Conservation (phyloP, 2,329 filamentous ascomycete genomes). For the Diplodia mutila region DNA sequence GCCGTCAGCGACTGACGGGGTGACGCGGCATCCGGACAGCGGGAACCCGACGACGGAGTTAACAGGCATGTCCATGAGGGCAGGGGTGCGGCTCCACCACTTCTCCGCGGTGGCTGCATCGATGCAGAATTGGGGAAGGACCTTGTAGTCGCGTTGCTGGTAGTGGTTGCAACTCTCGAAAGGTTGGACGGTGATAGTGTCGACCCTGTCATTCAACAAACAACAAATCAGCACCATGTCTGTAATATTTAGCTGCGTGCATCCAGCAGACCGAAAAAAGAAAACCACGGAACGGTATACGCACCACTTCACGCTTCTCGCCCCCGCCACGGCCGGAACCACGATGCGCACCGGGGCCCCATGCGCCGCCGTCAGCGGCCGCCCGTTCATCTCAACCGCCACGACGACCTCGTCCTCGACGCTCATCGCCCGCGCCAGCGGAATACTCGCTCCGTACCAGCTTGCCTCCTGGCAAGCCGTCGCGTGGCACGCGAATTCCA, state of each 20-base stretch:
- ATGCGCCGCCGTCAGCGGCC: conserved; percentile 52
- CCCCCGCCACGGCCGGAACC: conserved; percentile 58
- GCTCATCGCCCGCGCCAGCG: conserved; percentile 51
- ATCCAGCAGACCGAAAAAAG: too few species aligned
- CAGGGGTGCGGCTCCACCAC: conserved; percentile 56
- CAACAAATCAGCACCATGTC: background rate
- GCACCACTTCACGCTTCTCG: conserved; percentile 59
- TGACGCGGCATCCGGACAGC: conserved; percentile 48
- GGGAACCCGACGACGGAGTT: conserved; percentile 60
- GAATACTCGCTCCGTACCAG: conserved; percentile 63
- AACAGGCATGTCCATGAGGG: conserved; percentile 60
- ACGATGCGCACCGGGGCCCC: conserved; percentile 58
- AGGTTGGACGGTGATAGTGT: conserved; percentile 56
- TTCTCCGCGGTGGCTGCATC: conserved; percentile 54
- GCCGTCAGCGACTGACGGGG: conserved; percentile 42
- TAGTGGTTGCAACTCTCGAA: conserved; percentile 60
- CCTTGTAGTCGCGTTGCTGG: conserved; percentile 63
- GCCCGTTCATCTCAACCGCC: conserved; percentile 57
- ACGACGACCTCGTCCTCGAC: conserved; percentile 52
- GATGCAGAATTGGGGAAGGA: conserved; percentile 57
- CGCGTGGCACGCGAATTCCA: conserved; percentile 60
- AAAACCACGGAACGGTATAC: background rate
- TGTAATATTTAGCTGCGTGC: background rate
- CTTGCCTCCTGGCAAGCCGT: conserved; percentile 59
- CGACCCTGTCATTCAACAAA: conserved; percentile 38